Base-by-base conservation (phyloP, 192 early-diverging fungal genomes). In the Mortierella antarctica region DNA sequence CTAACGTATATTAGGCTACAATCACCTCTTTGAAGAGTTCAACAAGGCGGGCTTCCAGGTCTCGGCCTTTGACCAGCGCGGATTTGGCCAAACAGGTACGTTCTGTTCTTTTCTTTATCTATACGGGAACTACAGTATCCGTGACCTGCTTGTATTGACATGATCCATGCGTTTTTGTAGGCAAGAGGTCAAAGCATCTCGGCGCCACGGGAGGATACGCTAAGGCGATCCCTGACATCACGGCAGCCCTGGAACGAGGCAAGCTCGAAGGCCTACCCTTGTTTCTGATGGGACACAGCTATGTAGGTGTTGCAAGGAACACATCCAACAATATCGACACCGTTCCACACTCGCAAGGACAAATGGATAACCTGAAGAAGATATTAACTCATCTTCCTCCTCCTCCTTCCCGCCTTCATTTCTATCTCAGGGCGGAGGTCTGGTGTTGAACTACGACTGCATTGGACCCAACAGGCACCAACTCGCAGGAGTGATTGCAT, bases 31-130 rank as follows among this genome's bases (percentile, higher is more conserved):
- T 68, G 58, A 81, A 68, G 58, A 70, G 15, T 90, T 90, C 75
- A 84, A 87, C 44, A 73, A 56, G 42, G 60, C 66, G 15, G 91
- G 89, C 8, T 88, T 93, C 61, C 66, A 86, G 54, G 76, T 84
- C 47, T 81, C 84, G 45, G 87, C 65, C n/a, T 87, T 74, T 71
- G 92, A 92, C 76, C 88, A 91, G 70, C 84, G 91, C 46, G 91
- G 91, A 14, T 90, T 86, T 62, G 91, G 91, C 11, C 73, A 88
- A 62, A 92, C 91, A 12, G 88, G 71, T 67, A 57, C 5, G 52
- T 50, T 62, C 59, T 39, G 20, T 47, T 39, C 45, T 39, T 48
- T 21, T 9, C 15, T 9, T 52, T 12, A 5, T 5, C 20, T n/a
- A 45, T 21, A 48, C 31, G 40, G 40, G 10, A 40, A 23, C 65